These are phyloP conservation scores for Jacaranda copaia DNA, from an alignment of 257 asterid species.

Conservation along the genomic window DNA sequence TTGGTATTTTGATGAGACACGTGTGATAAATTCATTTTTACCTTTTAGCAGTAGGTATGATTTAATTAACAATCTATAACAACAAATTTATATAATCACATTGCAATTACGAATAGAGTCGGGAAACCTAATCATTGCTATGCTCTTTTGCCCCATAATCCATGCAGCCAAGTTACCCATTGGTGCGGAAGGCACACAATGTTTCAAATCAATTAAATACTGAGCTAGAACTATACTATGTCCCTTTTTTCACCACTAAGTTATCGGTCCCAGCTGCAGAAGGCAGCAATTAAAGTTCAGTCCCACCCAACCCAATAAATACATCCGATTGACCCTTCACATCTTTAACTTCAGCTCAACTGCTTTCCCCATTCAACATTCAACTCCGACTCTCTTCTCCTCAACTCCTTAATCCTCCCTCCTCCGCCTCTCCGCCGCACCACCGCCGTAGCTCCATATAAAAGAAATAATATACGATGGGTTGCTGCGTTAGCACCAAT, in stretches of 20 bases:
- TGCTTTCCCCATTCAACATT: slow-evolving; percentile 7
- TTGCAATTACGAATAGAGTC: too few relatives aligned
- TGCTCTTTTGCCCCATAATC: not conserved
- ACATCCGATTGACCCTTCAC: not conserved
- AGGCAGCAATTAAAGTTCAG: not conserved
- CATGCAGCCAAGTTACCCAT: not conserved
- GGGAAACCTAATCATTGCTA: not conserved
- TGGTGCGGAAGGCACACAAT: not conserved
- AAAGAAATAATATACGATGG: slow-evolving; percentile 42
- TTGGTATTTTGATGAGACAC: too few relatives aligned
- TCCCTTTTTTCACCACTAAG: not conserved
- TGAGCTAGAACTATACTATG: not conserved
- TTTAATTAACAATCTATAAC: too few relatives aligned
- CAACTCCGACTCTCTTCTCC: not conserved
- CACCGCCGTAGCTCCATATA: slow-evolving; percentile 9
- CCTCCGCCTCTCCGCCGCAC: slow-evolving; percentile 13
- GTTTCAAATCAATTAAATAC: not conserved
- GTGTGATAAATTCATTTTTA: too few relatives aligned
- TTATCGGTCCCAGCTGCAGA: not conserved
- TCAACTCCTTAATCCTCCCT: not conserved
- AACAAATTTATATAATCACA: too few relatives aligned
- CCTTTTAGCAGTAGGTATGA: too few relatives aligned
- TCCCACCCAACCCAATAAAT: slow-evolving; percentile 43
- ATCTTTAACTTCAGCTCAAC: slow-evolving; percentile 10
- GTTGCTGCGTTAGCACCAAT: slow-evolving; percentile 61